These are phyloP conservation scores for Amanita pseudoporphyria DNA, from an alignment of 768 basidiomycete genomes.

Conservation along the genomic window DNA sequence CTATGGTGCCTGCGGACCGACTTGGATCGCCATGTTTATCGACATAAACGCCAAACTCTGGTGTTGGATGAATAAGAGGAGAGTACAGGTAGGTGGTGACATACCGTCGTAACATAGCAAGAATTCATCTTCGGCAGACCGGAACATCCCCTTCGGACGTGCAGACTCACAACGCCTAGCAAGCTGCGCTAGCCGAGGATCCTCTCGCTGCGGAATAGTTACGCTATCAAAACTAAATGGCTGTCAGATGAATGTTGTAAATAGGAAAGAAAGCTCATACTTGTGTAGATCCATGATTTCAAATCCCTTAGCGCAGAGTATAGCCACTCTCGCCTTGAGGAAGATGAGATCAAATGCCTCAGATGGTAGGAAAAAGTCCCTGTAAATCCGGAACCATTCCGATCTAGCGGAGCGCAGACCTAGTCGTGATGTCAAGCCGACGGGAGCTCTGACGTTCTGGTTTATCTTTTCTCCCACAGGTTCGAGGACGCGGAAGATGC, in stretches of 20 bases:
- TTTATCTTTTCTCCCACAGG: slow-evolving; percentile 89
- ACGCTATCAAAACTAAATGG: slow-evolving; percentile 65
- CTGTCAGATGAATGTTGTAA: neutral
- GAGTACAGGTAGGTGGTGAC: slow-evolving; percentile 10
- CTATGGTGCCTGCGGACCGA: slow-evolving; percentile 60
- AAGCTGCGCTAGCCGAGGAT: slow-evolving; percentile 50
- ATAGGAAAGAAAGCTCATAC: slow-evolving; percentile 36
- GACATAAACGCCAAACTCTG: slow-evolving; percentile 89
- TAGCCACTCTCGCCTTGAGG: slow-evolving; percentile 87
- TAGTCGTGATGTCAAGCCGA: slow-evolving; percentile 61
- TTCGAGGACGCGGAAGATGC: slow-evolving; percentile 95
- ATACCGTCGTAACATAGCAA: slow-evolving; percentile 82
- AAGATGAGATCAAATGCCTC: slow-evolving; percentile 89
- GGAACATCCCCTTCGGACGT: slow-evolving; percentile 84
- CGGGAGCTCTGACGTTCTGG: slow-evolving; percentile 61
- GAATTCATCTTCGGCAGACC: slow-evolving; percentile 80
- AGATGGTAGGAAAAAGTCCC: slow-evolving; percentile 89
- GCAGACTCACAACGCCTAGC: slow-evolving; percentile 76
- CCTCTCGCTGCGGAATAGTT: slow-evolving; percentile 75
- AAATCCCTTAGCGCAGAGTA: slow-evolving; percentile 89
- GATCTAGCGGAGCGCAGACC: slow-evolving; percentile 73
- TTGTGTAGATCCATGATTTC: slow-evolving; percentile 96
- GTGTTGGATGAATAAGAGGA: neutral
- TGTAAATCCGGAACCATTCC: slow-evolving; percentile 93
- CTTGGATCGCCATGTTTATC: slow-evolving; percentile 87